Evolutionary conservation across 306 rosid genomes (phyloP).

Genomic region (Malus asiatica): DNA sequence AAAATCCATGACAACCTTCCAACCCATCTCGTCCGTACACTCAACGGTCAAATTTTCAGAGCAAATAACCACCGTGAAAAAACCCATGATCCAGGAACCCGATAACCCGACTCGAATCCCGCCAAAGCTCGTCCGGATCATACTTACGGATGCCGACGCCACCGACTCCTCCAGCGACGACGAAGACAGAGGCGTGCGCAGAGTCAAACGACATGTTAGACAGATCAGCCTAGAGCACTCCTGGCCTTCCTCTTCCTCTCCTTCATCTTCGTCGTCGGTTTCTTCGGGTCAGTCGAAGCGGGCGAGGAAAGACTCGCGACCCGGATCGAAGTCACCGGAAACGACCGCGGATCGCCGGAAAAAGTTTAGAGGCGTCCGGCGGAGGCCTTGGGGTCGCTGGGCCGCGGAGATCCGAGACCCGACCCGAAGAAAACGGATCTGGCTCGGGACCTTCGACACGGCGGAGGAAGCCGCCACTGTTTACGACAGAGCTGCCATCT

Average conservation of each 20-base stretch:
- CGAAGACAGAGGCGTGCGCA: background rate
- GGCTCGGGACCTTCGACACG: slow-evolving; percentile 82
- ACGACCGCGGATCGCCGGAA: slow-evolving; percentile 6
- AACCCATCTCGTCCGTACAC: background rate
- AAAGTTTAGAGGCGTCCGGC: slow-evolving; percentile 60
- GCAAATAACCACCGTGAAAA: slow-evolving; percentile 9
- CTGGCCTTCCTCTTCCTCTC: background rate
- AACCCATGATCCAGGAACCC: background rate
- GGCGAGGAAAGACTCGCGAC: background rate
- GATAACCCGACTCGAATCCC: background rate
- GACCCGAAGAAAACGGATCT: slow-evolving; percentile 43
- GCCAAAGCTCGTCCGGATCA: slow-evolving; percentile 49
- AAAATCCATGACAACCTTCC: background rate
- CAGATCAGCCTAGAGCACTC: slow-evolving; percentile 26
- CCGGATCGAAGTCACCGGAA: background rate
- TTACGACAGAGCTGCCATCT: slow-evolving; percentile 63
- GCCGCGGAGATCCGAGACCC: slow-evolving; percentile 90
- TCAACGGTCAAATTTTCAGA: slow-evolving; percentile 16
- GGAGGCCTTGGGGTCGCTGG: slow-evolving; percentile 88
- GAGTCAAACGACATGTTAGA: slow-evolving; percentile 34
- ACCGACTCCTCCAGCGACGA: slow-evolving; percentile 72
- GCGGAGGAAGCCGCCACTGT: slow-evolving; percentile 76
- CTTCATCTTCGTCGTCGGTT: background rate
- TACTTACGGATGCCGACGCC: slow-evolving; percentile 66
- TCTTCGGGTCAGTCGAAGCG: background rate